Evolutionary conservation across 495 filamentous ascomycete species (phyloP), one percentile per base, ranked within the genome.

Genomic region (Penicillium herquei): DNA sequence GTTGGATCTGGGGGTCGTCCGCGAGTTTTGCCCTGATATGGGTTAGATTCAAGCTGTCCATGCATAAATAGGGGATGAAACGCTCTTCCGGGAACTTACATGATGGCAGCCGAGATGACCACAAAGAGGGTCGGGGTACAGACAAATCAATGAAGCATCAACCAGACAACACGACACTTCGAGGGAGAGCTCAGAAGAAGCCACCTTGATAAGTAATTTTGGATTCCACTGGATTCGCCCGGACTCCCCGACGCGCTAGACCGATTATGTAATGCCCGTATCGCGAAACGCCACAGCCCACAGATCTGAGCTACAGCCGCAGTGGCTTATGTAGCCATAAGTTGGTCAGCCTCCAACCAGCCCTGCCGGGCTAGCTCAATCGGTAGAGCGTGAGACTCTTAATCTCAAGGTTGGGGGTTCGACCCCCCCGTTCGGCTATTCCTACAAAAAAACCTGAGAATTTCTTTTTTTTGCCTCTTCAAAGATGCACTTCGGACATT

Each of bases 1-100:
- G 81, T 74, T 87, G 81, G 70, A 99, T 96, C 80, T 96, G 90
- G 65, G 87, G 72, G 65, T 92, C 91, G 70, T 95, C 88, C 58
- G 96, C 91, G 70, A 99, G 89, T 67, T 87, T 85, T 78, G 84
- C 68, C 80, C 83, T 86, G 41, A 61, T 42, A 51, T 50, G 59
- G 37, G 59, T 69, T 56, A 70, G 67, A 48, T 46, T 34, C 14
- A 37, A 35, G 52, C 8, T 37, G 12, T 7, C 7, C 34, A 51
- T 46, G 56, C 52, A 60, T 58, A 51, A 51, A 54, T 51, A 21
- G 31, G 52, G 48, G 55, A 42, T 33, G 21, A 18, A 42, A 41
- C 30, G 12, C 12, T 13, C 8, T 49, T 3, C n/a, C 17, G 39
- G 34, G 54, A 49, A 67, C 70, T 58, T 26, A 75, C 70, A 77